Percentiles rank a stretch among this genome's conserved stretches.
These are phyloP conservation scores for Mycena crocata DNA, from an alignment of 768 basidiomycete genomes.

Conservation along the genomic window DNA sequence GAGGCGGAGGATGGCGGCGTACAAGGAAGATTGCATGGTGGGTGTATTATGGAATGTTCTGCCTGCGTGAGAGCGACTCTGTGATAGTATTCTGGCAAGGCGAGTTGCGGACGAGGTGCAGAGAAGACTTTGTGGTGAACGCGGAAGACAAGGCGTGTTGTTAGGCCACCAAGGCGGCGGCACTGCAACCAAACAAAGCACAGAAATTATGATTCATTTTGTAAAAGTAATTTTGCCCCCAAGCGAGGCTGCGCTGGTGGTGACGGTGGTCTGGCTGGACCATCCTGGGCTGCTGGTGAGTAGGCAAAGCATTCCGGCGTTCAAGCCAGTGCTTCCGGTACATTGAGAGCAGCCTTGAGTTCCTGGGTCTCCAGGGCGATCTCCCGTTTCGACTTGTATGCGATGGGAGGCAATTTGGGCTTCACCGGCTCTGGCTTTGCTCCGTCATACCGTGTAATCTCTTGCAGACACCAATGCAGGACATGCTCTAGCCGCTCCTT, in stretches of 20 bases:
- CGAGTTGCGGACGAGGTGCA: conserved; percentile 1
- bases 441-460: conserved; percentile 43
- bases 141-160: not conserved
- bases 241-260: not conserved
- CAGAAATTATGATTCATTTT: conserved; percentile 5
- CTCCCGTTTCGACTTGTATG: conserved; percentile 1
- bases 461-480: conserved; percentile 71
- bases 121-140: conserved; percentile 8
- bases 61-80: not conserved
- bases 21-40: conserved; percentile 39
- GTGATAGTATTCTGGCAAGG: not conserved
- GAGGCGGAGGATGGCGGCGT: conserved; percentile 42
- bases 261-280: not conserved
- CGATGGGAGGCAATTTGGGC: conserved; percentile 17
- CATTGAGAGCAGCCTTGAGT: not conserved
- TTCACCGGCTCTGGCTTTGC: not conserved
- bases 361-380: not conserved
- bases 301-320: too few relatives aligned
- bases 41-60: conserved; percentile 50
- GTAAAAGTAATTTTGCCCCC: not conserved
- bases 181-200: conserved; percentile 5
- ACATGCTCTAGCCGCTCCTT: conserved; percentile 74
- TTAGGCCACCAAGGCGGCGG: not conserved
- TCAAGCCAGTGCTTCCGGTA: too few relatives aligned
- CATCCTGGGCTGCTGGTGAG: not conserved